Percentiles rank a stretch among this genome's conserved stretches.
These are phyloP conservation scores for Trichoderma polysporum DNA, from an alignment of 2,329 filamentous ascomycete genomes.

Conservation along the genomic window DNA sequence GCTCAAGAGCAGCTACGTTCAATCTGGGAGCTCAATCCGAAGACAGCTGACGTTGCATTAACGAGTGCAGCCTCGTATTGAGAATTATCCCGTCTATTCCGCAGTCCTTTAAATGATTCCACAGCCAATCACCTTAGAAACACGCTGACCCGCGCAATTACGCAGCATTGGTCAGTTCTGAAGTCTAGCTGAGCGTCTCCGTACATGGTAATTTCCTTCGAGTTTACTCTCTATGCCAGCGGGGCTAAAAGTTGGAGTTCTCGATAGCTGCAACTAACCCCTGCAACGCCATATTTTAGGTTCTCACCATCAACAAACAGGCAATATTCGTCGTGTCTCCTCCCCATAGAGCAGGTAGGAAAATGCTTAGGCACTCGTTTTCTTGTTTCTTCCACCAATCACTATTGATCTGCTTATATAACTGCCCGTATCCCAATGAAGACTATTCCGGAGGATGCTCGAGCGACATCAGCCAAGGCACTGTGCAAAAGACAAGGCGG, in stretches of 20 bases:
- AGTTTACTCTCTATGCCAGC: not conserved
- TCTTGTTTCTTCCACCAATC: conserved; percentile 17
- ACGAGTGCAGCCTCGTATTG: not conserved
- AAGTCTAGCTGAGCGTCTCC: not conserved
- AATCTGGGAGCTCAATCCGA: not conserved
- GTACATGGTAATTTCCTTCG: not conserved
- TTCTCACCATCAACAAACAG: not conserved
- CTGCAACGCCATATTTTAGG: not conserved
- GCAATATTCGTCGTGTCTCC: not conserved
- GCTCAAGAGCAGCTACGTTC: not conserved
- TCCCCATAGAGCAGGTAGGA: conserved; percentile 5
- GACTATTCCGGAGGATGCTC: not conserved
- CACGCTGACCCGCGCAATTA: not conserved
- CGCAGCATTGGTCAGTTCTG: not conserved
- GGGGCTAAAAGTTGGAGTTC: not conserved
- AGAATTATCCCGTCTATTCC: not conserved
- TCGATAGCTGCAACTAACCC: not conserved
- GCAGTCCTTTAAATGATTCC: not conserved
- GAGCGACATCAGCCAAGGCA: not conserved
- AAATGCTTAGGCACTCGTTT: not conserved
- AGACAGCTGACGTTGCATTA: not conserved
- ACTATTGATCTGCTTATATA: not conserved
- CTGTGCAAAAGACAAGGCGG: not conserved
- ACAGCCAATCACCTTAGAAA: not conserved
- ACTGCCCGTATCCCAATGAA: not conserved